Conservation (phyloP, 2,329 filamentous ascomycete genomes). For the Orbilia blumenaviensis region DNA sequence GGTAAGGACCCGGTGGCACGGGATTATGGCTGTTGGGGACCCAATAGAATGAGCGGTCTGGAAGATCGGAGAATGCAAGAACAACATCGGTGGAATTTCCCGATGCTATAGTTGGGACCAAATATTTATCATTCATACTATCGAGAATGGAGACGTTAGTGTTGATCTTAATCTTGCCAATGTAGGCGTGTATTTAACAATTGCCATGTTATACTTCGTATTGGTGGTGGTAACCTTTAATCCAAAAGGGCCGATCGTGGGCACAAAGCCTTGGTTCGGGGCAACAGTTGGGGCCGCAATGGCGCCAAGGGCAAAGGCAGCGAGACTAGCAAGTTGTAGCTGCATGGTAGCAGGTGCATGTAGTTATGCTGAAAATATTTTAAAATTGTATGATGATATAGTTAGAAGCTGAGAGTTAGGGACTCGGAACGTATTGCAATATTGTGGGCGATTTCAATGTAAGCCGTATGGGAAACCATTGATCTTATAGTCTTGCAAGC, state of each 20-base stretch:
- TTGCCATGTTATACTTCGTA: slow-evolving; percentile 14
- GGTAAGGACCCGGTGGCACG: slow-evolving; percentile 29
- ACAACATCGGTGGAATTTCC: slow-evolving; percentile 13
- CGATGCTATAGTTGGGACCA: neutral
- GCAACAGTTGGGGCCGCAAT: slow-evolving; percentile 8
- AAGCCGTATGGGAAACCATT: no score
- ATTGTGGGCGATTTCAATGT: no score
- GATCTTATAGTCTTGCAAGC: no score
- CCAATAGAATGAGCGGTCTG: slow-evolving; percentile 49
- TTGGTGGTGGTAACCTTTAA: slow-evolving; percentile 16
- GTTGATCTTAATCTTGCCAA: neutral
- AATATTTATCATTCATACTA: slow-evolving; percentile 35
- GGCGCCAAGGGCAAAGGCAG: slow-evolving; percentile 3
- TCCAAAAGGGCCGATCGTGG: slow-evolving; percentile 34
- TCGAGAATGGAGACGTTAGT: neutral
- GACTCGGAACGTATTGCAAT: no score
- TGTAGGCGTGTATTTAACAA: no score
- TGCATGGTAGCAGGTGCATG: slow-evolving; percentile 3
- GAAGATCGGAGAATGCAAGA: slow-evolving; percentile 6
- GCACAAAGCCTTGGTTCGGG: slow-evolving; percentile 6
- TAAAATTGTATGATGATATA: neutral
- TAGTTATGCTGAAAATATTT: no score
- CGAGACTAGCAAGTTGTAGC: slow-evolving; percentile 12
- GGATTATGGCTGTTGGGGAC: slow-evolving; percentile 49
- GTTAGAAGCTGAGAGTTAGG: no score